Evolutionary conservation across 1,139 yeast species (phyloP), one percentile per base, ranked within the genome.

Genomic region (Trichomonascaceae sp.): DNA sequence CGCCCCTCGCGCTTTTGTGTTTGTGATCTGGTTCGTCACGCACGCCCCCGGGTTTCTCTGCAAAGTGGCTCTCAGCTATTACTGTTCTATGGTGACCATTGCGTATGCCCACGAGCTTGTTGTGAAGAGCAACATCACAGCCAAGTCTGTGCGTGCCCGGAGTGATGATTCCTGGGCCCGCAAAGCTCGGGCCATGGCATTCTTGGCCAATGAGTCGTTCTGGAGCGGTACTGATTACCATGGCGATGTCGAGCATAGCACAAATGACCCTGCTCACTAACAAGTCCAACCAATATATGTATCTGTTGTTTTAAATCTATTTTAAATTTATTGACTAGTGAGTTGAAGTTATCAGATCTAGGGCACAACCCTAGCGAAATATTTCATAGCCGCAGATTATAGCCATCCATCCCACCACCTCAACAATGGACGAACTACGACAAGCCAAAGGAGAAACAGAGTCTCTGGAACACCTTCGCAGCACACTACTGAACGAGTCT

Each of bases 341-440:
- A n/a, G n/a, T n/a, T n/a, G n/a, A n/a, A n/a, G n/a, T n/a, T n/a
- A n/a, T n/a, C n/a, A n/a, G n/a, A n/a, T n/a, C n/a, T n/a, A n/a
- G n/a, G n/a, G n/a, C n/a, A n/a, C n/a, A n/a, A n/a, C n/a, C n/a
- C n/a, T n/a, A n/a, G n/a, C n/a, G n/a, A n/a, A n/a, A n/a, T n/a
- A n/a, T n/a, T n/a, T n/a, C n/a, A n/a, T n/a, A n/a, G n/a, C n/a
- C n/a, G n/a, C n/a, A n/a, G n/a, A n/a, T n/a, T n/a, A n/a, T n/a
- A n/a, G n/a, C n/a, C n/a, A n/a, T n/a, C n/a, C n/a, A n/a, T n/a
- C n/a, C n/a, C n/a, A n/a, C n/a, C n/a, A n/a, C n/a, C n/a, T n/a
- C n/a, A 20, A 20, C 23, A 26, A 57, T 57, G 62, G 61, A 57
- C 40, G 52, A 54, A 17, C 45, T 57, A n/a, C 45, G 62, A 34